Percentiles rank a stretch among this genome's conserved stretches.
Conservation (phyloP, 2,329 filamentous ascomycete genomes). For the Fusarium sp. region DNA sequence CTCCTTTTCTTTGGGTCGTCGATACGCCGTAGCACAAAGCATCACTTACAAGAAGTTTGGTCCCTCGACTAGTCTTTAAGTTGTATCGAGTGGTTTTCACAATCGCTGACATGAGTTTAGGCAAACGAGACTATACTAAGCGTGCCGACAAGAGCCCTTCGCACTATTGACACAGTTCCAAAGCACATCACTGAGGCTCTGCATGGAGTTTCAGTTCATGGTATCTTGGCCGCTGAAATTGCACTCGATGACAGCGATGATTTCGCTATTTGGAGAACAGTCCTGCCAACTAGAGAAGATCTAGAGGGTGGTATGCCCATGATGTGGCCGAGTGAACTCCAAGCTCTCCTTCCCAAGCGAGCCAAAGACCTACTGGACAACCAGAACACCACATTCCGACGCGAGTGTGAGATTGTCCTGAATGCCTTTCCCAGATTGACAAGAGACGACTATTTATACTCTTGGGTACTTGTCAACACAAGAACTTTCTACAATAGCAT, state of each 20-base stretch:
- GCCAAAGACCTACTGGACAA: conserved; percentile 61
- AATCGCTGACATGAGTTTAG: conserved; percentile 44
- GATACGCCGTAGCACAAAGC: background rate
- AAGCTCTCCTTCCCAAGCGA: conserved; percentile 59
- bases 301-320: conserved; percentile 61
- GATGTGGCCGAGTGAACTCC: conserved; percentile 61
- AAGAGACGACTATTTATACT: conserved; percentile 62
- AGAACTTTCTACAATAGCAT: conserved; percentile 71
- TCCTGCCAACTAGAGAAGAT: conserved; percentile 74
- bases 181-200: conserved; percentile 65
- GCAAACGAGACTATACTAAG: conserved; percentile 69
- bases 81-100: background rate
- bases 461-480: conserved; percentile 72
- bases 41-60: background rate
- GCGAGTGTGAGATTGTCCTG: conserved; percentile 55
- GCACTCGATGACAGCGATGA: conserved; percentile 64
- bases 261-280: conserved; percentile 70
- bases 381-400: conserved; percentile 61
- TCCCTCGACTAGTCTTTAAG: background rate
- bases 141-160: conserved; percentile 73
- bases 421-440: conserved; percentile 49
- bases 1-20: too few relatives aligned
- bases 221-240: conserved; percentile 77
- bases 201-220: conserved; percentile 73
- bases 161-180: conserved; percentile 72